Evolutionary conservation across 2,329 filamentous ascomycete species (phyloP).

Genomic region (Domatiomyces globalis): DNA sequence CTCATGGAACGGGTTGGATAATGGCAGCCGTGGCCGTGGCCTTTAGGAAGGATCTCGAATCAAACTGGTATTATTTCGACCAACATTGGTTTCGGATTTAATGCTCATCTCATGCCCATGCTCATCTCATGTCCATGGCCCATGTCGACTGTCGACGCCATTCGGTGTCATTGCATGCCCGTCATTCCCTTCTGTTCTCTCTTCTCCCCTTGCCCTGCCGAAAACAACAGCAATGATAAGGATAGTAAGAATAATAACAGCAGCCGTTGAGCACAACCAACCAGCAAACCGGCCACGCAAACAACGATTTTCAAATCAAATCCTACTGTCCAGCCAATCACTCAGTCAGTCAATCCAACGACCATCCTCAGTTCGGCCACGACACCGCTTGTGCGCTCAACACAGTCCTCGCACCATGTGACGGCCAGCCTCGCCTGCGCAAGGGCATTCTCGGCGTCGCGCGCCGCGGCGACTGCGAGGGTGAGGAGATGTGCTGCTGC

Average conservation of each 20-base stretch:
- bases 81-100: constrained; percentile 1
- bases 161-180: too few relatives aligned
- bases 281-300: too few relatives aligned
- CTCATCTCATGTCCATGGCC: not conserved
- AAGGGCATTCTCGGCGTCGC: not conserved
- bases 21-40: not conserved
- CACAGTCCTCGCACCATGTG: not conserved
- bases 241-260: not conserved
- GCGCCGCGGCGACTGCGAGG: not conserved
- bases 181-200: too few relatives aligned
- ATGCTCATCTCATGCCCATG: too few relatives aligned
- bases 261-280: too few relatives aligned
- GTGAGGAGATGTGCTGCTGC: not conserved
- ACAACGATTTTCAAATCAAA: too few relatives aligned
- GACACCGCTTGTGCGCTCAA: not conserved
- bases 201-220: too few relatives aligned
- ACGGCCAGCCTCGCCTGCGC: not conserved
- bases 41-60: constrained; percentile 1
- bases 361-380: not conserved
- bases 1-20: too few relatives aligned
- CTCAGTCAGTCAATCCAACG: not conserved
- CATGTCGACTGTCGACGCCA: too few relatives aligned
- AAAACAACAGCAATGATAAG: not conserved
- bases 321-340: too few relatives aligned
- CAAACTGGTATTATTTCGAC: constrained; percentile 2